These are phyloP conservation scores for Yueomyces sp. DNA, from an alignment of 805 yeast species.

Conservation along the genomic window DNA sequence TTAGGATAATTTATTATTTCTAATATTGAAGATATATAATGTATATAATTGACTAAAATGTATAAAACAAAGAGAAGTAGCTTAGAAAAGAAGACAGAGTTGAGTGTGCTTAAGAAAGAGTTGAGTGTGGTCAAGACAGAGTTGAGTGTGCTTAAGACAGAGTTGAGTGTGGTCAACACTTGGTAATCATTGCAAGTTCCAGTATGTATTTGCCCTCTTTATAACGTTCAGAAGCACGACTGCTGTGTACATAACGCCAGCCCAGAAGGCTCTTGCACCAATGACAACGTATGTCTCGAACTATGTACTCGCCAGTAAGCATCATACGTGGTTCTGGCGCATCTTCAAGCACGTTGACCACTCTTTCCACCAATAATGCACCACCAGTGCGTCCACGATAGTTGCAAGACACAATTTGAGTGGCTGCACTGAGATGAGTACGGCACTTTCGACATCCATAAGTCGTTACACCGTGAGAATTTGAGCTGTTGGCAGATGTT, in stretches of 20 bases:
- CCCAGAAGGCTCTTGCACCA: slow-evolving; percentile 43
- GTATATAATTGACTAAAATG: no score
- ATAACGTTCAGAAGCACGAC: slow-evolving; percentile 32
- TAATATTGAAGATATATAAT: no score
- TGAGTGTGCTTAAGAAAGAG: not conserved
- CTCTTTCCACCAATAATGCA: slow-evolving; percentile 39
- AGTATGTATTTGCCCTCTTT: slow-evolving; percentile 51
- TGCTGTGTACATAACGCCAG: slow-evolving; percentile 48
- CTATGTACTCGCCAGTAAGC: slow-evolving; percentile 48
- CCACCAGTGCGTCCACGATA: slow-evolving; percentile 46
- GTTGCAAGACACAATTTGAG: slow-evolving; percentile 25
- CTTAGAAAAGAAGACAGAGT: not conserved
- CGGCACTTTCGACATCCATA: slow-evolving; percentile 22
- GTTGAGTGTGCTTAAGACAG: not conserved
- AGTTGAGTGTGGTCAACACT: slow-evolving; percentile 3
- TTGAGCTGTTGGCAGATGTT: no score
- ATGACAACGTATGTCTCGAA: slow-evolving; percentile 43
- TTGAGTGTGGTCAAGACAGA: not conserved
- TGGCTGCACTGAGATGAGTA: slow-evolving; percentile 20
- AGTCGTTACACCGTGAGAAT: slow-evolving; percentile 5
- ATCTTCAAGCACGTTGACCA: slow-evolving; percentile 32
- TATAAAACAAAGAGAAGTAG: no score
- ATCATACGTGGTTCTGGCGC: slow-evolving; percentile 30
- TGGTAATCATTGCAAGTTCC: slow-evolving; percentile 26
- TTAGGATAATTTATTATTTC: no score